A percentile compares a stretch with the other conserved stretches of the same genome.
Evolutionary conservation across 768 basidiomycete species (phyloP).

Genomic region (Leccinum arenicola): DNA sequence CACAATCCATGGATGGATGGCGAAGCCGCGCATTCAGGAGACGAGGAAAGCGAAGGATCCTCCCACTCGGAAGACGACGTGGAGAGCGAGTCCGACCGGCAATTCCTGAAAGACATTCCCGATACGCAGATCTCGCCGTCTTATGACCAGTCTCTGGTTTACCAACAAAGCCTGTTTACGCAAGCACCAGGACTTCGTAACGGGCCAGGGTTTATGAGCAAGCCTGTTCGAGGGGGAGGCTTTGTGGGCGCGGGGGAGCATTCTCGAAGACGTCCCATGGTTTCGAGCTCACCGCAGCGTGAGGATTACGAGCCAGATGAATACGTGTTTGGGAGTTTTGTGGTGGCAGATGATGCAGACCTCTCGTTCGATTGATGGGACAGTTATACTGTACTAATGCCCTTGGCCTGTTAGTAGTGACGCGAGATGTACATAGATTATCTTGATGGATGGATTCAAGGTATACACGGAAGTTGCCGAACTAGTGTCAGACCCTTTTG

Average conservation of each 20-base stretch:
- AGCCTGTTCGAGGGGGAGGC: constrained; percentile 45
- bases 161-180: constrained; percentile 70
- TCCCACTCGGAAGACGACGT: constrained; percentile 50
- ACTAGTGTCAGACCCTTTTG: neutral
- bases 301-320: constrained; percentile 54
- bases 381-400: neutral
- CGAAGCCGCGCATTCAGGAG: constrained; percentile 78
- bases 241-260: constrained; percentile 36
- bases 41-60: constrained; percentile 65
- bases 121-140: constrained; percentile 67
- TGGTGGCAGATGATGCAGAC: constrained; percentile 77
- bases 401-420: neutral
- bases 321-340: constrained; percentile 75
- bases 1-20: constrained; percentile 55
- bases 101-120: constrained; percentile 61
- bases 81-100: constrained; percentile 65
- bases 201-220: constrained; percentile 53
- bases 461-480: constrained; percentile 17
- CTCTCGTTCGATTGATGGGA: constrained; percentile 43
- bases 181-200: constrained; percentile 45
- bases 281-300: constrained; percentile 62
- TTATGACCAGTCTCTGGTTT: constrained; percentile 70
- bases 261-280: constrained; percentile 27
- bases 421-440: neutral
- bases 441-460: neutral